Conservation (phyloP, 805 yeast species). For the Kodamaea leandrae region DNA sequence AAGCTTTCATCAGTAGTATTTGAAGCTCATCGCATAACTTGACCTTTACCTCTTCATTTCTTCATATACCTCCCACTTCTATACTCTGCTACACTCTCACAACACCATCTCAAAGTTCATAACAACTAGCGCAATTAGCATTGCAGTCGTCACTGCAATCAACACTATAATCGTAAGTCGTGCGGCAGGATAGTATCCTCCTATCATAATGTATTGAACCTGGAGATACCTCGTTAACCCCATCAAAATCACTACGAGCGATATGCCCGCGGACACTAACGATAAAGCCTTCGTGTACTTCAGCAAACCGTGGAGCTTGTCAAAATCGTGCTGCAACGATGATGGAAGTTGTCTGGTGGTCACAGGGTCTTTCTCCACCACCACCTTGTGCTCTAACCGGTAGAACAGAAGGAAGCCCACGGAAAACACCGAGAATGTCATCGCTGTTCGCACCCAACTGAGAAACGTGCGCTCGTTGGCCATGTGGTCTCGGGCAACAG, state of each 20-base stretch:
- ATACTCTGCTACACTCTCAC: neutral
- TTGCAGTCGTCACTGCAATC: conserved; percentile 17
- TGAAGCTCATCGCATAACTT: too few relatives aligned
- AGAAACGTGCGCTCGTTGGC: conserved; percentile 36
- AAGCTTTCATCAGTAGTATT: too few relatives aligned
- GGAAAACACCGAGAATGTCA: conserved; percentile 22
- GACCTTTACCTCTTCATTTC: neutral
- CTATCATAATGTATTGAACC: conserved; percentile 22
- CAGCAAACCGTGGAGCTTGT: conserved; percentile 6
- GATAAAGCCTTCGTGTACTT: conserved; percentile 17
- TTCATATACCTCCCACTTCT: too few relatives aligned
- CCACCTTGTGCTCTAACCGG: conserved; percentile 14
- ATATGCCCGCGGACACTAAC: conserved; percentile 16
- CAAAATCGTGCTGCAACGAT: conserved; percentile 1
- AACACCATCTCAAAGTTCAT: conserved; percentile 15
- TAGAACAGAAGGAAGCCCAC: conserved; percentile 25
- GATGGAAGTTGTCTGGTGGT: neutral
- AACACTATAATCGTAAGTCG: conserved; percentile 20
- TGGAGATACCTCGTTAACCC: conserved; percentile 25
- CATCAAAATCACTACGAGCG: conserved; percentile 18
- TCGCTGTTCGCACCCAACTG: conserved; percentile 28
- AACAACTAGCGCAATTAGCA: conserved; percentile 20
- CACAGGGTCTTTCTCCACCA: neutral
- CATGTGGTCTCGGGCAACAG: conserved; percentile 40
- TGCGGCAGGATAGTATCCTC: conserved; percentile 24